Evolutionary conservation across 805 yeast genomes (phyloP), one percentile per base, ranked within the genome.

Genomic region (Schwanniomyces sp.): DNA sequence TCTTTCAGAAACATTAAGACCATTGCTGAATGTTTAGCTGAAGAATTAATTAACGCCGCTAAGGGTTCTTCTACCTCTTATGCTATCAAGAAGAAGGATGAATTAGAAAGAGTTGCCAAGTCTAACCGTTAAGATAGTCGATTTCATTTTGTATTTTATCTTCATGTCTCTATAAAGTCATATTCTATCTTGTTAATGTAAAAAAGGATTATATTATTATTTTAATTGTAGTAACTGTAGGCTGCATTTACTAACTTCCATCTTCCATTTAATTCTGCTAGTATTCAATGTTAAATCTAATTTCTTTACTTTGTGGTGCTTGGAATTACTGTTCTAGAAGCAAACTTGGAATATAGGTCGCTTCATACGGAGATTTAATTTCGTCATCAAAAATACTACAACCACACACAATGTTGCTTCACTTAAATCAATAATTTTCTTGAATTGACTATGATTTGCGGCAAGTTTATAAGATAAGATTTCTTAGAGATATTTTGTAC

Each of bases 51-150:
- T 79, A 94, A 94, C 85, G 99, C 99, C 71, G 99, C 96, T 74
- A 94, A 94, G 87, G 98, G 98, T 81, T 94, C 99, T 70, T 91
- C 99, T 64, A 95, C 97, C 78, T 94, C 99, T 73, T 95, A 91
- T 79, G 99, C 99, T 70, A 95, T 94, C 84, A 94, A 94, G 95
- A 94, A 94, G 99, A 94, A 94, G 96, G 99, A 94, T 80, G 99
- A 94, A 86, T 88, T 94, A 79, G 99, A 94, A 87, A 96, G 99
- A 88, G 99, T 94, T 80, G 99, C 99, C 77, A 94, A 94, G 84
- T 92, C 99, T 78, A 94, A 94, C 96, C 99, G 99, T 91, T 94
- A 94, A 87, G 64, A 58, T 50, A 58, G 38, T 42, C 29, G 47
- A 57, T 63, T 56, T 58, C 44, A 34, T 47, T 48, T 58, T 66